A percentile compares a stretch with the other conserved stretches of the same genome.
Conservation (phyloP, 2,329 filamentous ascomycete species). For the Blumeriella jaapii region DNA sequence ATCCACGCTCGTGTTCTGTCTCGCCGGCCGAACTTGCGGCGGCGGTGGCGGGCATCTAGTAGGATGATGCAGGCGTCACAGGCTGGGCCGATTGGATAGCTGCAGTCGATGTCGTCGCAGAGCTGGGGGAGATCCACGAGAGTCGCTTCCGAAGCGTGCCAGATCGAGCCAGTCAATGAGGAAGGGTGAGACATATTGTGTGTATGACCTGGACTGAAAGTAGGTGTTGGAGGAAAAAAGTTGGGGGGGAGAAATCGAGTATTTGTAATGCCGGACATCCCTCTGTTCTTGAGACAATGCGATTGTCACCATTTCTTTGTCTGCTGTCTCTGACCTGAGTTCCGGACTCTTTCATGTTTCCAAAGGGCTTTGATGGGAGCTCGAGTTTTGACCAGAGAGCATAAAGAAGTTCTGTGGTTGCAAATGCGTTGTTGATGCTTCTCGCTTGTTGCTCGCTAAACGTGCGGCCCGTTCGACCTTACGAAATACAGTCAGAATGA, state of each 20-base stretch:
- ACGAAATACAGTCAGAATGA: too few relatives aligned
- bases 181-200: not conserved
- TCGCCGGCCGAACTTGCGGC: not conserved
- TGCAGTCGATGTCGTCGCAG: conserved; percentile 1
- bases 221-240: not conserved
- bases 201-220: not conserved
- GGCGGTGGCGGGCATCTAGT: not conserved
- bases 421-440: not conserved
- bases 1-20: conserved; percentile 1
- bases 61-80: not conserved
- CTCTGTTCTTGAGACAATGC: conserved; percentile 2
- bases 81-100: conserved; percentile 1
- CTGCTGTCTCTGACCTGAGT: not conserved
- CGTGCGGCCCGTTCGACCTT: too few relatives aligned
- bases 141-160: not conserved
- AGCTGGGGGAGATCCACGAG: not conserved
- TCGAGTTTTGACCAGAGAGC: not conserved
- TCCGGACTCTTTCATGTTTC: too few relatives aligned
- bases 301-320: not conserved
- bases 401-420: not conserved
- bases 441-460: too few relatives aligned
- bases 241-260: not conserved
- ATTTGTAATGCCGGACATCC: not conserved
- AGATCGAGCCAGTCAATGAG: not conserved
- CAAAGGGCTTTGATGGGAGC: too few relatives aligned